phyloP scores from a whole-genome alignment of 495 filamentous ascomycete genomes.

The Cenococcum geophilum region DNA sequence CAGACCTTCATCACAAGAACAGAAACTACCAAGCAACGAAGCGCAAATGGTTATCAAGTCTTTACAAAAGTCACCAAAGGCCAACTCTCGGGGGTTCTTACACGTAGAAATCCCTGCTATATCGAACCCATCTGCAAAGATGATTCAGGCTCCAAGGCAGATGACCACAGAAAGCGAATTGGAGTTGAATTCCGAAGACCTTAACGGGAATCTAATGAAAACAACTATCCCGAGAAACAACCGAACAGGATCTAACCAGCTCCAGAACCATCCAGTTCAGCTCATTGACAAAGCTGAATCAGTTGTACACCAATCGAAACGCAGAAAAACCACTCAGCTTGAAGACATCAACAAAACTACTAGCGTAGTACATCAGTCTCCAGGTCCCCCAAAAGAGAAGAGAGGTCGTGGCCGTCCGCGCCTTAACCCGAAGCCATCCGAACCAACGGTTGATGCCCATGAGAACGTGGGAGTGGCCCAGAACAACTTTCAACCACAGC shows the following conservation, averaged over 20 bases:
- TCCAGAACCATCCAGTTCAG: not conserved
- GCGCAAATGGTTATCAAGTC: not conserved
- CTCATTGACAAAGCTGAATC: not conserved
- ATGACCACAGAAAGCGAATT: not conserved
- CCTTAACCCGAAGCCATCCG: not conserved
- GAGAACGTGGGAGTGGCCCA: not conserved
- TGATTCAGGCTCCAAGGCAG: not conserved
- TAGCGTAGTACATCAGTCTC: not conserved
- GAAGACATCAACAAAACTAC: not conserved
- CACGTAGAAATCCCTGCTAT: not conserved
- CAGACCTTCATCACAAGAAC: too few relatives aligned
- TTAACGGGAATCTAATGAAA: not conserved
- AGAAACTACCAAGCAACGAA: too few relatives aligned
- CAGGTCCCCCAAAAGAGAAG: slow-evolving; percentile 19
- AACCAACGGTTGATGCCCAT: not conserved
- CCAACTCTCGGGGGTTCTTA: not conserved
- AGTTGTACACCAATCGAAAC: slow-evolving; percentile 9
- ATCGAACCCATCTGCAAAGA: not conserved
- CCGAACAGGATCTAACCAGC: not conserved
- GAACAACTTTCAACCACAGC: not conserved
- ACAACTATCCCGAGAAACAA: not conserved
- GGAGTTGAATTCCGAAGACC: not conserved
- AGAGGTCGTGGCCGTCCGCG: slow-evolving; percentile 27
- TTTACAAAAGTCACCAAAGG: not conserved
- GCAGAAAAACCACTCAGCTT: slow-evolving; percentile 16